phyloP scores from a whole-genome alignment of 192 early-diverging fungal genomes.

The Linnemannia elongata region DNA sequence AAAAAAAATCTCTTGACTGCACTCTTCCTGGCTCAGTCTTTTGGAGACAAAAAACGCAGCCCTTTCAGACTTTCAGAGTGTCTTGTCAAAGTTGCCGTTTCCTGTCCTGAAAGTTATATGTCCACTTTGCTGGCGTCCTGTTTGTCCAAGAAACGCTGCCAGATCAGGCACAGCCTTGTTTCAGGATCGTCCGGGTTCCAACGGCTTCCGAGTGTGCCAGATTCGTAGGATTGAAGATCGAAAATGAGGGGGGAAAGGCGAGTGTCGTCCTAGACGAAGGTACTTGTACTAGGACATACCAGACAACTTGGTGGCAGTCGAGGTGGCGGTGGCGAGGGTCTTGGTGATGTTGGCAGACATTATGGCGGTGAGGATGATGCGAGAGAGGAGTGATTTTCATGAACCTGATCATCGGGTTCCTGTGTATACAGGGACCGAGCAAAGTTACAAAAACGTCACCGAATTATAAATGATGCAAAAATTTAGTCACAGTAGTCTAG shows the following conservation, averaged over 20 bases:
- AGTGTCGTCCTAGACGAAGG: not conserved
- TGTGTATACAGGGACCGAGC: no score
- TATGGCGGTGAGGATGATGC: constrained; percentile 6
- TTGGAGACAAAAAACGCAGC: not conserved
- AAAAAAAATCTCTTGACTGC: not conserved
- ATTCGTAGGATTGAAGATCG: not conserved
- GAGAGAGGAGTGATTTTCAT: not conserved
- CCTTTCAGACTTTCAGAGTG: not conserved
- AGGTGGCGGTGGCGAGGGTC: constrained; percentile 33
- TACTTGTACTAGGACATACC: constrained; percentile 17
- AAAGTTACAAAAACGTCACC: no score
- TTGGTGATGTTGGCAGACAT: constrained; percentile 53
- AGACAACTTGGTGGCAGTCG: constrained; percentile 48
- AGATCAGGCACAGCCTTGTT: not conserved
- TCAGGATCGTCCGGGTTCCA: not conserved
- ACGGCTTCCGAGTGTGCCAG: not conserved
- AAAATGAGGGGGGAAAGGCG: not conserved
- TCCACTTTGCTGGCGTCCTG: not conserved
- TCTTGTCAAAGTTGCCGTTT: not conserved
- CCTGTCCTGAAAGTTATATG: not conserved
- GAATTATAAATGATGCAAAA: no score
- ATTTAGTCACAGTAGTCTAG: not conserved
- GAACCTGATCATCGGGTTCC: not conserved
- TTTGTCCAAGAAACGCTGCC: not conserved
- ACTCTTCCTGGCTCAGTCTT: not conserved